Percentiles rank a stretch among this genome's conserved stretches.
phyloP scores from a whole-genome alignment of 2,329 filamentous ascomycete genomes.

The Lecanosticta acicola region DNA sequence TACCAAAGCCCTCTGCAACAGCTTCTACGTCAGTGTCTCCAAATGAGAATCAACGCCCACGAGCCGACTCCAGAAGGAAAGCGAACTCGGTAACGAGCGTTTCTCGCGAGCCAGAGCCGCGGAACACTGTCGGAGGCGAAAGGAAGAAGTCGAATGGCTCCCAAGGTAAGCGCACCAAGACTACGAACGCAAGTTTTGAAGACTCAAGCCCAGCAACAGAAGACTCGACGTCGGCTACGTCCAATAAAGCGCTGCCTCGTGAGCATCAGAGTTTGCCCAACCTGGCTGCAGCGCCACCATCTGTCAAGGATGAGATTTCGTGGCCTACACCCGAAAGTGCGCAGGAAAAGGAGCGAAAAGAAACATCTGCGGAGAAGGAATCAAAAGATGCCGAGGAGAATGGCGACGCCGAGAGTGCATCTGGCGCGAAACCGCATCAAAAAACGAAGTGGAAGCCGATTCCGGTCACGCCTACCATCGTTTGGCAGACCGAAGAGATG shows the following conservation, averaged over 20 bases:
- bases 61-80: slow-evolving; percentile 25
- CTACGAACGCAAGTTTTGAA: not conserved
- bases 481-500: slow-evolving; percentile 66
- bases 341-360: slow-evolving; percentile 70
- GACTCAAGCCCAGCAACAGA: slow-evolving; percentile 5
- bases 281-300: slow-evolving; percentile 44
- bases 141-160: slow-evolving; percentile 18
- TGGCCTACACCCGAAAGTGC: slow-evolving; percentile 81
- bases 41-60: slow-evolving; percentile 29
- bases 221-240: not conserved
- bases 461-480: slow-evolving; percentile 74
- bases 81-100: slow-evolving; percentile 18
- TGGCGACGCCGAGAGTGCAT: slow-evolving; percentile 49
- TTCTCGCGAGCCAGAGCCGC: slow-evolving; percentile 12
- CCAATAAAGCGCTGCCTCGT: slow-evolving; percentile 13
- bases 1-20: slow-evolving; percentile 13
- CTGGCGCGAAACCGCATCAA: slow-evolving; percentile 50
- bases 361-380: slow-evolving; percentile 53
- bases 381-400: slow-evolving; percentile 61
- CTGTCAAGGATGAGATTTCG: slow-evolving; percentile 67
- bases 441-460: slow-evolving; percentile 85
- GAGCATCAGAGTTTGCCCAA: slow-evolving; percentile 25
- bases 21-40: not conserved
- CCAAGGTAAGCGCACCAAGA: slow-evolving; percentile 18
- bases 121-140: slow-evolving; percentile 6